Evolutionary conservation across 257 asterid genomes (phyloP).

Genomic region (Nicotiana knightiana): DNA sequence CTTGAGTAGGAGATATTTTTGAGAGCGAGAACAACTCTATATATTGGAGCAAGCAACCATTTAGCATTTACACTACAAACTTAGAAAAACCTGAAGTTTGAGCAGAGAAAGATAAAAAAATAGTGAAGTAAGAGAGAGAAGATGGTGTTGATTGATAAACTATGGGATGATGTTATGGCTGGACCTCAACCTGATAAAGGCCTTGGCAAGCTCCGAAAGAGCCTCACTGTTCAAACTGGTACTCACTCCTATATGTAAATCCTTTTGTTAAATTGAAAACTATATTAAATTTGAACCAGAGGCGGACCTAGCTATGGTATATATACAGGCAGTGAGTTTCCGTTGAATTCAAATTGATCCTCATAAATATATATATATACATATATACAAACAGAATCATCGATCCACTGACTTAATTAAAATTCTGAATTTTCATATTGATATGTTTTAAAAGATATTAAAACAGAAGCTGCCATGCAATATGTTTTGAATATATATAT

Average conservation of each 20-base stretch:
- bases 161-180: conserved; percentile 91
- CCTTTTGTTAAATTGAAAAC: not conserved
- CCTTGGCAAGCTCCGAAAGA: conserved; percentile 69
- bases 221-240: conserved; percentile 40
- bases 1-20: not conserved
- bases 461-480: too few species aligned
- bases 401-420: not conserved
- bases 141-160: conserved; percentile 79
- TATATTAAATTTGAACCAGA: too few species aligned
- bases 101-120: not conserved
- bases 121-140: not conserved
- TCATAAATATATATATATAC: not conserved
- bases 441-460: too few species aligned
- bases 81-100: too few species aligned
- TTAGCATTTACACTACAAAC: not conserved
- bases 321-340: not conserved
- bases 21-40: conserved; percentile 5
- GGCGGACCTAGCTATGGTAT: too few species aligned
- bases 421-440: too few species aligned
- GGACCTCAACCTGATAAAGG: conserved; percentile 89
- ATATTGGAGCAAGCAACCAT: conserved; percentile 13
- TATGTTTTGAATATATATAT: too few species aligned
- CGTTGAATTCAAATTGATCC: not conserved
- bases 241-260: not conserved
- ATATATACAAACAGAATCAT: not conserved